A percentile compares a stretch with the other conserved stretches of the same genome.
These are phyloP conservation scores for Cicer pinnatifidum DNA, from an alignment of 306 rosid species.

Conservation along the genomic window DNA sequence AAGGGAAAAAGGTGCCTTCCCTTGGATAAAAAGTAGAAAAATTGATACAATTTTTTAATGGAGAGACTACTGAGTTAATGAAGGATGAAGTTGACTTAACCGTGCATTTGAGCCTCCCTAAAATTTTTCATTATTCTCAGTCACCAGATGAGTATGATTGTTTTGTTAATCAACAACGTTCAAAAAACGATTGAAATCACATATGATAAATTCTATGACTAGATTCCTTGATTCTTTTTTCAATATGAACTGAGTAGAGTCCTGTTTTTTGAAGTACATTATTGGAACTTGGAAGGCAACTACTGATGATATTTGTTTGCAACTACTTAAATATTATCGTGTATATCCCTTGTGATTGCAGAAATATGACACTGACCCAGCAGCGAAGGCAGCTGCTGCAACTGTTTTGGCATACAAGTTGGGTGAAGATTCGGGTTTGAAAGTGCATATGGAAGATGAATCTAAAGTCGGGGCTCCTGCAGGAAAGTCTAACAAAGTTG, in stretches of 20 bases:
- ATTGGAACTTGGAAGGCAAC: conserved; percentile 32
- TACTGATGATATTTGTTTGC: conserved; percentile 14
- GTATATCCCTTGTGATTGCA: conserved; percentile 51
- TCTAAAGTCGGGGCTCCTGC: conserved; percentile 47
- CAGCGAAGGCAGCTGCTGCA: conserved; percentile 98
- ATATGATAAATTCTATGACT: conserved; percentile 14
- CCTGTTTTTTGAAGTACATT: conserved; percentile 37
- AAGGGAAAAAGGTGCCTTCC: background rate
- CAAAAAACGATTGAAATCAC: conserved; percentile 20
- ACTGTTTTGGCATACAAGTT: conserved; percentile 86
- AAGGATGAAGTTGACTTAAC: background rate
- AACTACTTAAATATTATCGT: conserved; percentile 19
- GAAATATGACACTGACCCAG: conserved; percentile 96
- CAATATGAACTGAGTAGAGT: conserved; percentile 8
- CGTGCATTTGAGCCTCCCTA: background rate
- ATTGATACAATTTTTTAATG: background rate
- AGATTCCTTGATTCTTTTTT: conserved; percentile 1
- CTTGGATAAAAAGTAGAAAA: background rate
- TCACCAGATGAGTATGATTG: background rate
- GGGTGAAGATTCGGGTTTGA: conserved; percentile 89
- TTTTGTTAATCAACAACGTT: background rate
- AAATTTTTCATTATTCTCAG: background rate
- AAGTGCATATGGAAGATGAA: conserved; percentile 67
- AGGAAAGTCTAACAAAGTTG: conserved; percentile 69
- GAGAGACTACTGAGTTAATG: background rate